Evolutionary conservation across 441 rosid species (phyloP).

Genomic region (Capsella rubella): DNA sequence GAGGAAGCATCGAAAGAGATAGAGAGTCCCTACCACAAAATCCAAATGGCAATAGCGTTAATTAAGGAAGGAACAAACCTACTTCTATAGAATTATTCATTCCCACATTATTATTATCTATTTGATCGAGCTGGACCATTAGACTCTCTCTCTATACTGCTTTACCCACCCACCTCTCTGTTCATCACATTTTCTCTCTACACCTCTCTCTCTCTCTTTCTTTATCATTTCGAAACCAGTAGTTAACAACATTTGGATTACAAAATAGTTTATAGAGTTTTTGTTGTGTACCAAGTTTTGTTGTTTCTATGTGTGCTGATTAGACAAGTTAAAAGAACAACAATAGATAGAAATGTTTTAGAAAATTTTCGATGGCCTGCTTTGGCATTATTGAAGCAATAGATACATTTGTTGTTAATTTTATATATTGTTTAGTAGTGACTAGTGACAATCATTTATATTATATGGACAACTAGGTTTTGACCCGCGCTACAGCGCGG

Average conservation of each 20-base stretch:
- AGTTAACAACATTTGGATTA: background rate
- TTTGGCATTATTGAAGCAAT: background rate
- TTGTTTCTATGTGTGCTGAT: background rate
- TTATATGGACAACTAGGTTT: too few relatives aligned
- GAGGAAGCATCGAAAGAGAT: constrained; percentile 15
- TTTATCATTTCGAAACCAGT: background rate
- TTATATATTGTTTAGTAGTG: background rate
- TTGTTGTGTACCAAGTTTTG: background rate
- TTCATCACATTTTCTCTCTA: background rate
- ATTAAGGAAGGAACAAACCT: constrained; percentile 45
- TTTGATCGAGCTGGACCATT: constrained; percentile 43
- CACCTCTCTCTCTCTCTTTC: too few relatives aligned
- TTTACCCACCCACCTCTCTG: constrained; percentile 42
- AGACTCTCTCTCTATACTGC: constrained; percentile 28
- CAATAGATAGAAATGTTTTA: background rate
- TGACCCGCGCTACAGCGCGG: too few relatives aligned
- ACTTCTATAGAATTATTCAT: constrained; percentile 12
- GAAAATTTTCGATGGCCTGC: background rate
- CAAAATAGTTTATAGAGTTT: background rate
- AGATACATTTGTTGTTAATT: background rate
- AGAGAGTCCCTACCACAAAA: constrained; percentile 36
- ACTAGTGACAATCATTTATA: background rate
- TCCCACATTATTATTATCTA: background rate
- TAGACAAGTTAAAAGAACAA: background rate
- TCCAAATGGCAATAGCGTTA: constrained; percentile 42